Percentiles rank a stretch among this genome's conserved stretches.
Conservation (phyloP, 306 rosid genomes). For the Lathyrus sativus region DNA sequence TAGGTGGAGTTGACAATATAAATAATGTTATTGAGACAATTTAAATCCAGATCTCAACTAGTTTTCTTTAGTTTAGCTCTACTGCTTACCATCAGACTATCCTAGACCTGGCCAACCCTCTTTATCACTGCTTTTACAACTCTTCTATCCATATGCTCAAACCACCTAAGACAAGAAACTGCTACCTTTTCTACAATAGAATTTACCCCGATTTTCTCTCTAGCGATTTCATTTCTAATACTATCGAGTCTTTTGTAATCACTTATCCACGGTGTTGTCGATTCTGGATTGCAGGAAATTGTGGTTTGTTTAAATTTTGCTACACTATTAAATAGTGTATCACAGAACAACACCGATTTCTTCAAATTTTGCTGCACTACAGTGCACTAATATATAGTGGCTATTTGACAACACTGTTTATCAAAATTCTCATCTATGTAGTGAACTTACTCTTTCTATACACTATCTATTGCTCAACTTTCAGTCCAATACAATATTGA, state of each 20-base stretch:
- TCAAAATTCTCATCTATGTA: neutral
- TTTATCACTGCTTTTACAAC: neutral
- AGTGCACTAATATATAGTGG: neutral
- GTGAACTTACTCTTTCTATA: neutral
- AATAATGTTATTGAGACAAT: neutral
- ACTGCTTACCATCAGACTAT: neutral
- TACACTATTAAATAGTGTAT: neutral
- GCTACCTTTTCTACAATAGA: neutral
- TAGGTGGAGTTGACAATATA: conserved; percentile 3
- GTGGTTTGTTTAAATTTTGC: neutral
- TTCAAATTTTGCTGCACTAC: neutral
- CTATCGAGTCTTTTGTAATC: neutral
- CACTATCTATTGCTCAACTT: neutral
- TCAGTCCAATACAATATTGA: neutral
- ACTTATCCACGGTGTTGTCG: neutral
- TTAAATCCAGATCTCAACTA: neutral
- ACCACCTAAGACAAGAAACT: neutral
- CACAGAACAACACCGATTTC: neutral
- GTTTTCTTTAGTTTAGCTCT: neutral
- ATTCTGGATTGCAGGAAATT: neutral
- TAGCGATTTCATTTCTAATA: neutral
- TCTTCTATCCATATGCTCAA: neutral
- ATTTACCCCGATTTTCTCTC: neutral
- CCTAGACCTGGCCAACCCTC: neutral
- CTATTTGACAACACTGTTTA: neutral